Percentiles rank a stretch among this genome's conserved stretches.
Evolutionary conservation across 768 basidiomycete species (phyloP).

Genomic region (Rhodotorula sphaerocarpa): DNA sequence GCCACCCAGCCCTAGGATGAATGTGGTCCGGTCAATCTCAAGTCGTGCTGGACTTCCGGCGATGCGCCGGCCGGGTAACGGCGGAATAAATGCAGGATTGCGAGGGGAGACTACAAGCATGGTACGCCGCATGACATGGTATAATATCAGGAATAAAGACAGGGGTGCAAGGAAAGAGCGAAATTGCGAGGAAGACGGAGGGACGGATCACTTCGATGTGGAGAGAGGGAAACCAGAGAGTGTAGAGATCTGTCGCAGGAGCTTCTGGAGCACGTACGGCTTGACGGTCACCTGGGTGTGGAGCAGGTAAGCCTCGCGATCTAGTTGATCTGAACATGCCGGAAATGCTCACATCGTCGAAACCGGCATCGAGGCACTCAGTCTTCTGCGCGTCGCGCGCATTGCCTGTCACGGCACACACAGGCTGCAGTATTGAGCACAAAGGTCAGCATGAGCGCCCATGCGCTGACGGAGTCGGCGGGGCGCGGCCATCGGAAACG

Average conservation of each 20-base stretch:
- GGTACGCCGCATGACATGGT: no score
- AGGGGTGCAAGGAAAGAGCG: no score
- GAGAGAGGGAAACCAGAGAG: neutral
- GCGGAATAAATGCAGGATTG: no score
- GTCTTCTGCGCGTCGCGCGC: neutral
- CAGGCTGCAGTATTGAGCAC: neutral
- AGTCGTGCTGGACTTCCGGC: no score
- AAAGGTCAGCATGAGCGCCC: neutral
- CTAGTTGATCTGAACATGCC: neutral
- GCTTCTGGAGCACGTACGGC: slow-evolving; percentile 11
- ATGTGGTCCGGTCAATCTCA: no score
- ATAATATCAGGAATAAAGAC: no score
- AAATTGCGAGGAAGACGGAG: neutral
- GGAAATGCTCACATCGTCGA: slow-evolving; percentile 8
- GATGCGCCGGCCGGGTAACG: no score
- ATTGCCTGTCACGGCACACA: slow-evolving; percentile 26
- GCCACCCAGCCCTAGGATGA: no score
- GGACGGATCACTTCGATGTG: neutral
- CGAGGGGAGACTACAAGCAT: no score
- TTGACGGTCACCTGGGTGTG: slow-evolving; percentile 12
- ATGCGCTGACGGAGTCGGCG: neutral
- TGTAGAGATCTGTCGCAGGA: slow-evolving; percentile 1
- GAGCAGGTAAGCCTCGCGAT: neutral
- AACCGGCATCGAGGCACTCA: slow-evolving; percentile 7
- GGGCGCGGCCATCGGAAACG: neutral